These are phyloP conservation scores for Trichosporon ovoides DNA, from an alignment of 1,284 basidiomycete genomes.

Conservation along the genomic window DNA sequence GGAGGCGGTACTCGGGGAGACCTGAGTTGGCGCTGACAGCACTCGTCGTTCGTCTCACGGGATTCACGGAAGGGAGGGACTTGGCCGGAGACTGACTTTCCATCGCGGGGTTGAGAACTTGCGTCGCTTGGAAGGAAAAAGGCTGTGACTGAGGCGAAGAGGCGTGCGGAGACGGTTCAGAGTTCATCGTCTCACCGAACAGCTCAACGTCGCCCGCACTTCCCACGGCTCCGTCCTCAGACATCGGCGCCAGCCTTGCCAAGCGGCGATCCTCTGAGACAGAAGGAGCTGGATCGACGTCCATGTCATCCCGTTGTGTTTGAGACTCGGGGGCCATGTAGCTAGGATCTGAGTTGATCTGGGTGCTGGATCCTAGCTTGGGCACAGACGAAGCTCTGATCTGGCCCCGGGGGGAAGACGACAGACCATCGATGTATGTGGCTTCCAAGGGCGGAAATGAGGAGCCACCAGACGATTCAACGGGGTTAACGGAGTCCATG, in stretches of 20 bases:
- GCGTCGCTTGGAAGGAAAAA: background rate
- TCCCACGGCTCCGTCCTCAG: background rate
- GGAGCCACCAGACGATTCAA: background rate
- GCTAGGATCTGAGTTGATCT: background rate
- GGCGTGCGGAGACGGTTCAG: background rate
- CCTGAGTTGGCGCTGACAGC: background rate
- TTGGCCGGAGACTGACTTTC: background rate
- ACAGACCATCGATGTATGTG: background rate
- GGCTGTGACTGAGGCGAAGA: background rate
- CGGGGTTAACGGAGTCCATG: background rate
- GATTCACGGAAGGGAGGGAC: background rate
- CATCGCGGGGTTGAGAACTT: background rate
- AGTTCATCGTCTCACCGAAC: slow-evolving; percentile 1
- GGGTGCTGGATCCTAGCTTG: background rate
- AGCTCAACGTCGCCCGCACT: background rate
- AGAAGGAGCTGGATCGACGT: background rate
- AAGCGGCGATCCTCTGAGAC: background rate
- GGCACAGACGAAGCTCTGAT: background rate
- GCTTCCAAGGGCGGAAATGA: background rate
- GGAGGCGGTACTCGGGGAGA: background rate
- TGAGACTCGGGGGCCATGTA: too few species aligned
- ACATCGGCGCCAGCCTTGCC: background rate
- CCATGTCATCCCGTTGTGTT: background rate
- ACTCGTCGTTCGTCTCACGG: background rate
- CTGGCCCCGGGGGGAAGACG: background rate